phyloP scores from a whole-genome alignment of 495 filamentous ascomycete species.

The Penicillium lagena region DNA sequence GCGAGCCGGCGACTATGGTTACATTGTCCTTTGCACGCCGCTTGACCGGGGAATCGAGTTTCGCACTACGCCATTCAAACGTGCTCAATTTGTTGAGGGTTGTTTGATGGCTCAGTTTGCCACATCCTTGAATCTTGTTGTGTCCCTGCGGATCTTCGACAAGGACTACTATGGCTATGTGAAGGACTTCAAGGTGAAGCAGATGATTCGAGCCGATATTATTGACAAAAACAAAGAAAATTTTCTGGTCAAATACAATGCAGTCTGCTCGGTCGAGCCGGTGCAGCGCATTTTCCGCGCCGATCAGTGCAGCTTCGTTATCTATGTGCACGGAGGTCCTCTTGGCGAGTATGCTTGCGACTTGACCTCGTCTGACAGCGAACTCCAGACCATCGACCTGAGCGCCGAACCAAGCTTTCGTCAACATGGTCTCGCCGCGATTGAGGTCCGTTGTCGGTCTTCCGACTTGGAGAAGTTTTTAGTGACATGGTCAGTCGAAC shows the following conservation, averaged over 20 bases:
- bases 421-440: slow-evolving; percentile 10
- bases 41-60: slow-evolving; percentile 23
- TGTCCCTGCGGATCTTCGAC: slow-evolving; percentile 24
- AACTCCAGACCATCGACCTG: slow-evolving; percentile 17
- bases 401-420: not conserved
- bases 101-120: slow-evolving; percentile 31
- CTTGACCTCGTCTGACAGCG: slow-evolving; percentile 2
- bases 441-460: slow-evolving; percentile 22
- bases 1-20: slow-evolving; percentile 14
- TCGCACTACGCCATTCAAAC: slow-evolving; percentile 22
- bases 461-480: slow-evolving; percentile 19
- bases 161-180: slow-evolving; percentile 22
- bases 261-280: slow-evolving; percentile 24
- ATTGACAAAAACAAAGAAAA: not conserved
- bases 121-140: slow-evolving; percentile 14
- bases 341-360: slow-evolving; percentile 18
- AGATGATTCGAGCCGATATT: slow-evolving; percentile 18
- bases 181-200: slow-evolving; percentile 25
- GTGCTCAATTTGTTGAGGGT: slow-evolving; percentile 20
- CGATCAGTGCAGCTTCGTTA: slow-evolving; percentile 23
- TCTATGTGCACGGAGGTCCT: slow-evolving; percentile 30
- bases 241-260: slow-evolving; percentile 17
- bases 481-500: slow-evolving; percentile 20
- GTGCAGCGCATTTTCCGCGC: slow-evolving; percentile 27
- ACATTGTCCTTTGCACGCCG: slow-evolving; percentile 26